Conservation (phyloP, 371 early-diverging fungal species). For the Mucor saturninus region DNA sequence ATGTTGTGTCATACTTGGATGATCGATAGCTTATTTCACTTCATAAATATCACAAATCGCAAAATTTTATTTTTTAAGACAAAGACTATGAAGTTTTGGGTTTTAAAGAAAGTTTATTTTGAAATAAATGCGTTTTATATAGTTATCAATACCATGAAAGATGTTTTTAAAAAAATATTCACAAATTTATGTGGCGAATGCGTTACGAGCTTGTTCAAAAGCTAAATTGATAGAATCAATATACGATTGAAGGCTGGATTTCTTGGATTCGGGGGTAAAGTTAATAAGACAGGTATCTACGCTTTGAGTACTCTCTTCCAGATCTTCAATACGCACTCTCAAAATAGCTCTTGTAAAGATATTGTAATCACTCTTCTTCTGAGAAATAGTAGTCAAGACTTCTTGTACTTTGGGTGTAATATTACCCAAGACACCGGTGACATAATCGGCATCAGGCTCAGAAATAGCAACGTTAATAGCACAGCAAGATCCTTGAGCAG, state of each 20-base stretch:
- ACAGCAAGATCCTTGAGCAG: slow-evolving; percentile 8
- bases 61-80: too few species aligned
- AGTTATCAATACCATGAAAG: too few species aligned
- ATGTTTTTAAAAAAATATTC: too few species aligned
- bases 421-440: background rate
- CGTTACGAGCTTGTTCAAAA: slow-evolving; percentile 1
- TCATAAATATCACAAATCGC: too few species aligned
- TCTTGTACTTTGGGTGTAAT: background rate
- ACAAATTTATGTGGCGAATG: background rate
- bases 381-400: background rate
- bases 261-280: slow-evolving; percentile 6
- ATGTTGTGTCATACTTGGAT: too few species aligned
- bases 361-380: slow-evolving; percentile 1
- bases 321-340: background rate
- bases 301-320: background rate
- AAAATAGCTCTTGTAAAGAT: slow-evolving; percentile 4
- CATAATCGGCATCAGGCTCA: slow-evolving; percentile 14
- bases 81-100: too few species aligned
- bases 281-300: slow-evolving; percentile 9
- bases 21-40: too few species aligned
- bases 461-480: slow-evolving; percentile 5
- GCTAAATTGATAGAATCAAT: slow-evolving; percentile 3
- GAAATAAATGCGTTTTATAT: too few species aligned
- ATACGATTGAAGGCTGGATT: slow-evolving; percentile 2
- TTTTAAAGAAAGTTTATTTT: too few species aligned